These are phyloP conservation scores for Aspergillus sp. DNA, from an alignment of 2,329 filamentous ascomycete genomes.

Conservation along the genomic window DNA sequence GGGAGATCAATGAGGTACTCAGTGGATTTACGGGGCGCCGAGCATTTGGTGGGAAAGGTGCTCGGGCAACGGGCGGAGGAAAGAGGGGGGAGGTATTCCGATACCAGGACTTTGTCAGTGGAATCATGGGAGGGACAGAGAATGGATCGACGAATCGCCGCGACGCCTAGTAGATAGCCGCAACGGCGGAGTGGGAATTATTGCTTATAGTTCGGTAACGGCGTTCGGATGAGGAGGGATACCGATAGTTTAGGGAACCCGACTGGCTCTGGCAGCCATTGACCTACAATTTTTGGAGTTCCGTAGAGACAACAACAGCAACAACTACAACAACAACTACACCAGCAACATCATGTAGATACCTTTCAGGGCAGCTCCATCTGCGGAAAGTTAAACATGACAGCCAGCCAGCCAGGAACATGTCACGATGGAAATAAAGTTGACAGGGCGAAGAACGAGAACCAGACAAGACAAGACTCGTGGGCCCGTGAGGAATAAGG, in stretches of 20 bases:
- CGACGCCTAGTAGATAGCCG: conserved; percentile 15
- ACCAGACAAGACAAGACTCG: not conserved
- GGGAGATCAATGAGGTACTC: conserved; percentile 84
- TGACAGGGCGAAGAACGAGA: not conserved
- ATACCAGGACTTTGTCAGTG: conserved; percentile 88
- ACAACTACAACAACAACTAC: no score
- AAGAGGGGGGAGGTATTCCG: conserved; percentile 86
- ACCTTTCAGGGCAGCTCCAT: no score
- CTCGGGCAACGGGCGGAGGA: conserved; percentile 50
- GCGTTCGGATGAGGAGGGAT: conserved; percentile 2
- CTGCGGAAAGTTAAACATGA: no score
- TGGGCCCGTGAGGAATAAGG: not conserved
- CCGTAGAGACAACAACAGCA: no score
- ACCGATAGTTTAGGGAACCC: not conserved
- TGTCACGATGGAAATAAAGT: conserved; percentile 1
- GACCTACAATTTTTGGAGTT: no score
- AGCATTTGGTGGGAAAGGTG: conserved; percentile 67
- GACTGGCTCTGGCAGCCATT: conserved; percentile 5
- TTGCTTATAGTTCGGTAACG: not conserved
- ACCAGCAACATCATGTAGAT: no score
- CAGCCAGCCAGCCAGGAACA: not conserved
- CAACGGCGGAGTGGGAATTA: not conserved
- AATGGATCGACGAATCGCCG: conserved; percentile 29
- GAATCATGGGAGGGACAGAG: conserved; percentile 58
- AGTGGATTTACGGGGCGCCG: conserved; percentile 80